phyloP scores from a whole-genome alignment of 2,329 filamentous ascomycete genomes.

The Colletotrichum cordylinicola region DNA sequence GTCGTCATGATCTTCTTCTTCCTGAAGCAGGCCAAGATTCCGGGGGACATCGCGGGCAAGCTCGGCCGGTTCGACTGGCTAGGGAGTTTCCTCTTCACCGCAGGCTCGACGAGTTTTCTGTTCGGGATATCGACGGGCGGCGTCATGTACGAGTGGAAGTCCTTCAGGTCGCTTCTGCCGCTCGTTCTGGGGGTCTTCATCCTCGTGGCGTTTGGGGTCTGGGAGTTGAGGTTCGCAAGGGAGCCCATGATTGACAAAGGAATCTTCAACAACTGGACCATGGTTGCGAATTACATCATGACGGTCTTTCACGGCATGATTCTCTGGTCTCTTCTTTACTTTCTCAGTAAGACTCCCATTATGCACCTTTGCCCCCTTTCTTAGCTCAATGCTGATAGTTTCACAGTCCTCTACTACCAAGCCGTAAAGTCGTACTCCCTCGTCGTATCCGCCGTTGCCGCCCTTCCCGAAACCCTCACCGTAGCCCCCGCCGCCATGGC shows the following conservation, averaged over 20 bases:
- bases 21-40: conserved; percentile 36
- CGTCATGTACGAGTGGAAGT: conserved; percentile 68
- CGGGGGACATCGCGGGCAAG: conserved; percentile 24
- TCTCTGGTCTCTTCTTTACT: conserved; percentile 61
- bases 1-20: conserved; percentile 53
- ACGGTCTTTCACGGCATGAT: conserved; percentile 64
- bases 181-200: conserved; percentile 59
- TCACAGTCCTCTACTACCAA: conserved; percentile 48
- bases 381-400: background rate
- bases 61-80: conserved; percentile 64
- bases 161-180: conserved; percentile 67
- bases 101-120: conserved; percentile 61
- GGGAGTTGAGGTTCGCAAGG: conserved; percentile 54
- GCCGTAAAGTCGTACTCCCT: conserved; percentile 59
- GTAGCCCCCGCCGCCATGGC: conserved; percentile 66
- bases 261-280: conserved; percentile 54
- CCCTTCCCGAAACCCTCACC: conserved; percentile 66
- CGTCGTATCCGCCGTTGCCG: conserved; percentile 59
- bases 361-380: background rate
- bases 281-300: conserved; percentile 53
- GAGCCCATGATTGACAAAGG: conserved; percentile 54
- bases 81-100: conserved; percentile 66
- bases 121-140: conserved; percentile 71
- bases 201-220: conserved; percentile 57
- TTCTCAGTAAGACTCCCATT: conserved; percentile 42